Conservation (phyloP, 2,329 filamentous ascomycete species). For the Aspergillus sp. region DNA sequence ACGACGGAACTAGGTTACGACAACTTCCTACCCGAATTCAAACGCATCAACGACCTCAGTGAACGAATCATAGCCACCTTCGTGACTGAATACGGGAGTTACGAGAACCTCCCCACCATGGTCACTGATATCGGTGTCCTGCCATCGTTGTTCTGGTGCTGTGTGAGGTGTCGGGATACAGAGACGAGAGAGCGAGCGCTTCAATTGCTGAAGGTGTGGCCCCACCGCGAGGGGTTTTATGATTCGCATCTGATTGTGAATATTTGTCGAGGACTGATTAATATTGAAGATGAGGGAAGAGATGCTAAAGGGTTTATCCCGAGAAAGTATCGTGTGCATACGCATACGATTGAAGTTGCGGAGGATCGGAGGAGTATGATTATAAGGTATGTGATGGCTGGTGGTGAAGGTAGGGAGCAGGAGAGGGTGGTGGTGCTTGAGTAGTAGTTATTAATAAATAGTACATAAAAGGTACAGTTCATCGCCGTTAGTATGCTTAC, state of each 20-base stretch:
- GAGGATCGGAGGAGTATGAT: not conserved
- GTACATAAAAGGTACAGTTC: too few species aligned
- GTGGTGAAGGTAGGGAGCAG: not conserved
- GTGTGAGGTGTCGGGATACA: not conserved
- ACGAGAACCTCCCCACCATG: not conserved
- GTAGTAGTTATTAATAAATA: too few species aligned
- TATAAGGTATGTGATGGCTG: not conserved
- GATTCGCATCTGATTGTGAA: not conserved
- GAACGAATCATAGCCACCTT: not conserved
- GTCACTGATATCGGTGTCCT: not conserved
- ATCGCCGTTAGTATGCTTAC: too few species aligned
- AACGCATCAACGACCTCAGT: not conserved
- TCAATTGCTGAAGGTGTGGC: not conserved
- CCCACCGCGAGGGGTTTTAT: not conserved
- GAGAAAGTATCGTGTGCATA: not conserved
- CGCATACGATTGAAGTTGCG: not conserved
- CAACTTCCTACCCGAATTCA: not conserved
- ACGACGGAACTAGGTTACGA: not conserved
- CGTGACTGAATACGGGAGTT: not conserved
- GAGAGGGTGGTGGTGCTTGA: not conserved
- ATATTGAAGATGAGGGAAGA: slow-evolving; percentile 16
- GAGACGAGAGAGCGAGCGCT: not conserved
- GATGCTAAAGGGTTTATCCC: not conserved
- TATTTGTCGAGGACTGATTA: slow-evolving; percentile 9
- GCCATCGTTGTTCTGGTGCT: not conserved